A percentile compares a stretch with the other conserved stretches of the same genome.
These are phyloP conservation scores for Myriosclerotinia scirpicola DNA, from an alignment of 2,329 filamentous ascomycete species.

Conservation along the genomic window DNA sequence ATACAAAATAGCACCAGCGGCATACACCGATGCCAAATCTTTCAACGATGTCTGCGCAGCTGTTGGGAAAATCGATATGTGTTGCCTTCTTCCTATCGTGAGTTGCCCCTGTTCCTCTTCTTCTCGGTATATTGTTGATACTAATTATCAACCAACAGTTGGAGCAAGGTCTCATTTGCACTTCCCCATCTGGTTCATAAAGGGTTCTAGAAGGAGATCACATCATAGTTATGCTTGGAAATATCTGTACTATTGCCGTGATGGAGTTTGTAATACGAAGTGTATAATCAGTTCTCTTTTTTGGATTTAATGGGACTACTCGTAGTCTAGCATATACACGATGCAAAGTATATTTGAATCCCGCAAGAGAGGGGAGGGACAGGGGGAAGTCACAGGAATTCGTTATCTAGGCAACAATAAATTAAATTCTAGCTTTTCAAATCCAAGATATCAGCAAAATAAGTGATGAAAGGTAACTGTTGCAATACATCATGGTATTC, in stretches of 20 bases:
- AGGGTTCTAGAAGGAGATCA: no score
- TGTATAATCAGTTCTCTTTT: no score
- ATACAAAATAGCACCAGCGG: conserved; percentile 40
- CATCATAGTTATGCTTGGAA: no score
- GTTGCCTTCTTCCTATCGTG: conserved; percentile 54
- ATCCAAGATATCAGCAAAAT: background rate
- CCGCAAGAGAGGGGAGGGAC: background rate
- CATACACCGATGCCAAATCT: conserved; percentile 46
- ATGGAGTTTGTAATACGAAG: no score
- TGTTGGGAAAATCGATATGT: conserved; percentile 47
- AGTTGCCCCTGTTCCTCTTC: background rate
- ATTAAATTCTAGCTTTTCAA: background rate
- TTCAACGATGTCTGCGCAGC: conserved; percentile 35
- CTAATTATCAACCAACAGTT: conserved; percentile 1
- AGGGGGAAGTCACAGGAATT: background rate
- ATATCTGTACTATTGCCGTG: no score
- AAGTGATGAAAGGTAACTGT: background rate
- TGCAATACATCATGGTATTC: background rate
- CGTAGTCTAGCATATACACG: background rate
- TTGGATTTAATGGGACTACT: background rate
- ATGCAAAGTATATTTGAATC: background rate
- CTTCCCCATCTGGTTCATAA: background rate
- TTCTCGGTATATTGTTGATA: background rate
- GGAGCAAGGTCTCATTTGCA: conserved; percentile 14
- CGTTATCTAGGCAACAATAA: background rate